A percentile compares a stretch with the other conserved stretches of the same genome.
These are phyloP conservation scores for Agrocybe praecox DNA, from an alignment of 768 basidiomycete genomes.

Conservation along the genomic window DNA sequence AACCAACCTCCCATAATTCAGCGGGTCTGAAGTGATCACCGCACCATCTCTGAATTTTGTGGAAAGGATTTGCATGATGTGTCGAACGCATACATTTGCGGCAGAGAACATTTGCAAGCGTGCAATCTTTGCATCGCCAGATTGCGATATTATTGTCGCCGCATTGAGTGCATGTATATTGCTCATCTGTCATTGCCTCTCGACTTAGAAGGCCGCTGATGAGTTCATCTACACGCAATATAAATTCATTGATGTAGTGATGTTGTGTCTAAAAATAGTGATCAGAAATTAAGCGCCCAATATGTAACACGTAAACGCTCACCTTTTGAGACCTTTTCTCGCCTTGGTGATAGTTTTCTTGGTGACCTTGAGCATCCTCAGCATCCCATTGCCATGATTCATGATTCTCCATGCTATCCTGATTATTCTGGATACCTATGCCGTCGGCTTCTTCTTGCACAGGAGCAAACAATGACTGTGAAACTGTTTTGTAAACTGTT, in stretches of 20 bases:
- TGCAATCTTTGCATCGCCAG: slow-evolving; percentile 1
- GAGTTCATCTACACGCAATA: not conserved
- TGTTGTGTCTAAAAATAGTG: not conserved
- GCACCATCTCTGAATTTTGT: not conserved
- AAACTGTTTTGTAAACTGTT: too few relatives aligned
- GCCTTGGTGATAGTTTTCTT: too few relatives aligned
- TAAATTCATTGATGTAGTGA: not conserved
- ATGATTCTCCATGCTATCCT: too few relatives aligned
- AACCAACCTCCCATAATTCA: not conserved
- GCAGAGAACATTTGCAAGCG: not conserved
- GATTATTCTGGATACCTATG: too few relatives aligned
- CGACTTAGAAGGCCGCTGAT: not conserved
- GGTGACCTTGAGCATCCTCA: too few relatives aligned
- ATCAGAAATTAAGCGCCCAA: too few relatives aligned
- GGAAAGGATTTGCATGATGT: not conserved
- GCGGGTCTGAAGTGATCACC: not conserved
- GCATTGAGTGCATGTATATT: not conserved
- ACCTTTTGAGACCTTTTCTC: too few relatives aligned
- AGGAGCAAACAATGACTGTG: too few relatives aligned
- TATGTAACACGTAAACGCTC: too few relatives aligned
- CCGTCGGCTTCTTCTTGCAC: too few relatives aligned
- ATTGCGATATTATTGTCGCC: not conserved
- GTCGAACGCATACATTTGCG: not conserved
- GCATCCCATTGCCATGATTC: too few relatives aligned
- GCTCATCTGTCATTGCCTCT: not conserved